These are phyloP conservation scores for Umbelopsis ramanniana DNA, from an alignment of 192 early-diverging fungal genomes.

Conservation along the genomic window DNA sequence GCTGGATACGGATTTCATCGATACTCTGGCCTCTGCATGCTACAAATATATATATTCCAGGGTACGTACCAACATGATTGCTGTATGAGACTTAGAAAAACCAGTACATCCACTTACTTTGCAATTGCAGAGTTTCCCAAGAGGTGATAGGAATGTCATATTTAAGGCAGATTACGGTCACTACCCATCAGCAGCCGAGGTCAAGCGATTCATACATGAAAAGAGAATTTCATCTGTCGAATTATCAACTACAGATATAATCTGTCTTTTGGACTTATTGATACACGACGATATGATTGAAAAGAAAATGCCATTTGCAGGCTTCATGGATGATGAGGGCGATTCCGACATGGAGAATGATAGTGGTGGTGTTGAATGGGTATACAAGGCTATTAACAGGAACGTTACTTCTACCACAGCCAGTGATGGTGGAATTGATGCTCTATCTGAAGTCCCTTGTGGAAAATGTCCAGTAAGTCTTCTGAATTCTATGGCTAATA, in stretches of 20 bases:
- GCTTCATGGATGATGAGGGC: conserved; percentile 51
- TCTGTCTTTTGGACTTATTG: conserved; percentile 80
- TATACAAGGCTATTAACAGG: conserved; percentile 74
- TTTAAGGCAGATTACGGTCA: conserved; percentile 66
- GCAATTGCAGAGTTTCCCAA: conserved; percentile 58
- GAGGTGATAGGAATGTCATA: conserved; percentile 50
- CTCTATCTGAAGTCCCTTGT: conserved; percentile 83
- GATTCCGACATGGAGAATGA: conserved; percentile 45
- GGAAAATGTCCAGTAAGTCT: conserved; percentile 73
- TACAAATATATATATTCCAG: conserved; percentile 75
- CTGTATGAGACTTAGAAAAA: neutral
- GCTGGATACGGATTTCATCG: conserved; percentile 90
- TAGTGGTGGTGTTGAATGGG: conserved; percentile 57
- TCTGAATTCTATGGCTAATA: neutral
- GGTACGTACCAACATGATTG: conserved; percentile 27
- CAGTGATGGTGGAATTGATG: conserved; percentile 50
- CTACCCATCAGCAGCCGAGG: conserved; percentile 73
- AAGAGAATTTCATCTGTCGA: conserved; percentile 72
- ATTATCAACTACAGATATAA: conserved; percentile 75
- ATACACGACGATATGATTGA: conserved; percentile 87
- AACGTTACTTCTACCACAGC: conserved; percentile 27
- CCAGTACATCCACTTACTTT: neutral
- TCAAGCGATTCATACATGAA: conserved; percentile 74
- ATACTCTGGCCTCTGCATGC: conserved; percentile 69
- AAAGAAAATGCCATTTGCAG: conserved; percentile 56